Base-by-base conservation (phyloP, 768 basidiomycete genomes). In the Lyophyllum shimeji region DNA sequence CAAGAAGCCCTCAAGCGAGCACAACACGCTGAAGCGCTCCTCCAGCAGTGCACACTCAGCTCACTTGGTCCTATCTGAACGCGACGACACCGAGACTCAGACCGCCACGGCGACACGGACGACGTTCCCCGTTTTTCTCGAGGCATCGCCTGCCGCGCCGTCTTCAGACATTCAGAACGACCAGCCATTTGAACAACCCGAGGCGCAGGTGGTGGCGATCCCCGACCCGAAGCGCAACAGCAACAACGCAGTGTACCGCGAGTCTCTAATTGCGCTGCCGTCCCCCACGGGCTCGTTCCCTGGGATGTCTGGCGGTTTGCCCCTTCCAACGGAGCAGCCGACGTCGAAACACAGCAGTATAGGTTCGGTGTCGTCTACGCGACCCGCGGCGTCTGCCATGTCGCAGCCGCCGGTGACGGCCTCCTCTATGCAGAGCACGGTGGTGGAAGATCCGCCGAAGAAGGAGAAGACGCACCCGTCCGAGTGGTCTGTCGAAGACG, bases 401-500 rank as follows among this genome's bases (percentile, higher is more conserved):
- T 43, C 55, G 3, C 57, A 58, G 23, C 53, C 57, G 12, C 58
- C 62, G 15, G 21, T 62, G 23, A 55, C 56, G n/a, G 51, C 65
- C 3, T 59, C 60, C n/a, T 55, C 61, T 4, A 13, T 47, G 6
- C 62, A 66, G 59, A 59, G 45, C 31, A 61, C 50, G 37, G 57
- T 51, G 29, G 63, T 60, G 55, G 63, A 54, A 50, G 44, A 60
- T 9, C 47, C 42, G 54, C 42, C 27, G 57, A 53, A 54, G 46
- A 72, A 70, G 63, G 78, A 74, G 50, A 71, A 71, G 27, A 66
- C 65, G 0, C 76, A 81, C 61, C 82, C 91, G 0, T 78, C 80
- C 0, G 88, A 90, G 53, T 99, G 97, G 97, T 78, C 73, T 0
- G 84, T 98, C 0, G 89, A 91, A 0, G 87, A 98, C 39, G 97